phyloP scores from a whole-genome alignment of 257 asterid species.

The Vinca minor region DNA sequence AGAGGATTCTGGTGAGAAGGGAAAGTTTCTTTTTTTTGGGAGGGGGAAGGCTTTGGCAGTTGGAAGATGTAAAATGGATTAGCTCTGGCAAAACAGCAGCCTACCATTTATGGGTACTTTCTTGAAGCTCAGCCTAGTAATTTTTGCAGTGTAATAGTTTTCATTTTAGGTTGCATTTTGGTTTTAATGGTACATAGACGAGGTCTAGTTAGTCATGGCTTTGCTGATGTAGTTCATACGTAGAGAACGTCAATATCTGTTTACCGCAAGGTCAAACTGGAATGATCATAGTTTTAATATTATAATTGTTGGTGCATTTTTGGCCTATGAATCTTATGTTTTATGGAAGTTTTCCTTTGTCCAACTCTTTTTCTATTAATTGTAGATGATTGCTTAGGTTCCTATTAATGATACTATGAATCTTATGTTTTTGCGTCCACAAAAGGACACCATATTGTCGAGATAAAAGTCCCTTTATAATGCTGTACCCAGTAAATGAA shows the following conservation, averaged over 20 bases:
- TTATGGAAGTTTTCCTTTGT: background rate
- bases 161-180: constrained; percentile 11
- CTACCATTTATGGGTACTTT: constrained; percentile 13
- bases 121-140: constrained; percentile 16
- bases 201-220: constrained; percentile 16
- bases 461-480: no score
- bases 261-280: constrained; percentile 13
- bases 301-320: background rate
- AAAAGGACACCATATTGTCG: no score
- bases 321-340: background rate
- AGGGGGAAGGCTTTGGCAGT: background rate
- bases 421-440: no score
- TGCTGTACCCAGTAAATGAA: no score
- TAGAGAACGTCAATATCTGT: constrained; percentile 12
- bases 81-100: constrained; percentile 5
- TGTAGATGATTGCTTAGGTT: background rate
- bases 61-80: background rate
- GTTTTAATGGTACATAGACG: constrained; percentile 12
- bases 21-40: background rate
- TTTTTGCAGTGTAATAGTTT: constrained; percentile 10
- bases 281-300: background rate
- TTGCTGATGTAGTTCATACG: constrained; percentile 15
- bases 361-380: background rate
- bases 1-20: constrained; percentile 50
- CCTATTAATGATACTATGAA: no score